These are phyloP conservation scores for Krasilnikovozyma curviuscula DNA, from an alignment of 768 basidiomycete genomes.

Conservation along the genomic window DNA sequence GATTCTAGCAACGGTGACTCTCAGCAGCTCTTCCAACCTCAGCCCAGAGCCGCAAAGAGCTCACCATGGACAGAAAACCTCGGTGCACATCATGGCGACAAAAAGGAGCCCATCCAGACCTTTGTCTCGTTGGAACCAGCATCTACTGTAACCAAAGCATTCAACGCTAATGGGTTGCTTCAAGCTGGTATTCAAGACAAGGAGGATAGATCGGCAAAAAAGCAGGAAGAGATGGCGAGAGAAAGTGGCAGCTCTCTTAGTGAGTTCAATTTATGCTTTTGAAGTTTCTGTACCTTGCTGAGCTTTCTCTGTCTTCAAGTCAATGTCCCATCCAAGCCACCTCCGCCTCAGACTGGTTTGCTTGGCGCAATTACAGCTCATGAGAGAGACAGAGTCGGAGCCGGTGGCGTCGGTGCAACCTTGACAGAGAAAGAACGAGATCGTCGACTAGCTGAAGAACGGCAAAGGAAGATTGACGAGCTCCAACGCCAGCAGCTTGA, in stretches of 20 bases:
- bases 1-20: too few species aligned
- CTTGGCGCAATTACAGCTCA: constrained; percentile 91
- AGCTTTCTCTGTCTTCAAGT: constrained; percentile 21
- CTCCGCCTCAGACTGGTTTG: constrained; percentile 82
- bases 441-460: constrained; percentile 65
- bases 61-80: too few species aligned
- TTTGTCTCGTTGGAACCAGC: constrained; percentile 57
- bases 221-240: constrained; percentile 80
- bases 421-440: constrained; percentile 91
- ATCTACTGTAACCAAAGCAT: constrained; percentile 73
- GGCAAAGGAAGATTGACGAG: constrained; percentile 81
- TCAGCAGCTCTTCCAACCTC: too few species aligned
- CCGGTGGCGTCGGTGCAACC: constrained; percentile 84
- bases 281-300: not conserved
- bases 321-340: constrained; percentile 88
- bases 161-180: constrained; percentile 80
- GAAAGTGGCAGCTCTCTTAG: constrained; percentile 72
- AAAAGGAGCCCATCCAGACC: constrained; percentile 32
- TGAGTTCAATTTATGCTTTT: not conserved
- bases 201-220: constrained; percentile 84
- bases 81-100: too few species aligned
- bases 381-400: constrained; percentile 80
- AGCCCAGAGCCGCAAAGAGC: too few species aligned
- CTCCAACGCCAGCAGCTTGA: constrained; percentile 74
- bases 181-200: constrained; percentile 90